Evolutionary conservation across 805 yeast genomes (phyloP).

Genomic region (Suhomyces emberorum): DNA sequence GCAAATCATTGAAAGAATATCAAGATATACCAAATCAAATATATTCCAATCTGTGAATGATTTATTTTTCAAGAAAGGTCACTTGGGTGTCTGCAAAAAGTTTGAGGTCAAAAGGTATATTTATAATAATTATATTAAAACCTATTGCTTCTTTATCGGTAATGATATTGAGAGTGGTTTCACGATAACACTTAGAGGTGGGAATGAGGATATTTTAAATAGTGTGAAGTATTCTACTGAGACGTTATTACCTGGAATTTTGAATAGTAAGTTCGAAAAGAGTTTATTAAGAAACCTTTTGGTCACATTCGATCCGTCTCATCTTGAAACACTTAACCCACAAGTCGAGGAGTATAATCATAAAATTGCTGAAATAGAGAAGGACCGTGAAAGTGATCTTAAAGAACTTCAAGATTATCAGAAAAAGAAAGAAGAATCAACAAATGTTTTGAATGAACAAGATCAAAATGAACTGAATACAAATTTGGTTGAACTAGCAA

Average conservation of each 20-base stretch:
- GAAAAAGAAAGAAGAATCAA: not conserved
- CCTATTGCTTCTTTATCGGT: constrained; percentile 78
- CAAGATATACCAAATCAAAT: constrained; percentile 79
- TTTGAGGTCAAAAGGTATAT: constrained; percentile 71
- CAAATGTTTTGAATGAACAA: not conserved
- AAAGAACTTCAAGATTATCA: not conserved
- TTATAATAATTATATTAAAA: constrained; percentile 54
- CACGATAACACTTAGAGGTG: constrained; percentile 85
- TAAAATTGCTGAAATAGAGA: constrained; percentile 10
- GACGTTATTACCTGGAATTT: constrained; percentile 73
- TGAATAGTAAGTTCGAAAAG: constrained; percentile 74
- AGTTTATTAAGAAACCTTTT: constrained; percentile 25
- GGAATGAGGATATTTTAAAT: constrained; percentile 54
- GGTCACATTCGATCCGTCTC: constrained; percentile 12
- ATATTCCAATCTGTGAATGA: constrained; percentile 84
- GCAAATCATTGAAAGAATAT: constrained; percentile 72
- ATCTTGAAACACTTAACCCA: constrained; percentile 6
- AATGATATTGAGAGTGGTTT: constrained; percentile 72
- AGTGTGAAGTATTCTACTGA: constrained; percentile 76
- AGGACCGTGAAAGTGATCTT: constrained; percentile 3
- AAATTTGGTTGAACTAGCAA: constrained; percentile 12
- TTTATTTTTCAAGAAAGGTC: constrained; percentile 57
- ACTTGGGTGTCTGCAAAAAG: constrained; percentile 67
- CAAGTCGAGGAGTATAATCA: constrained; percentile 12
- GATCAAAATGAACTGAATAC: constrained; percentile 6